Conservation (phyloP, 352 stramenopile species). For the Globisporangium okanoganense region DNA sequence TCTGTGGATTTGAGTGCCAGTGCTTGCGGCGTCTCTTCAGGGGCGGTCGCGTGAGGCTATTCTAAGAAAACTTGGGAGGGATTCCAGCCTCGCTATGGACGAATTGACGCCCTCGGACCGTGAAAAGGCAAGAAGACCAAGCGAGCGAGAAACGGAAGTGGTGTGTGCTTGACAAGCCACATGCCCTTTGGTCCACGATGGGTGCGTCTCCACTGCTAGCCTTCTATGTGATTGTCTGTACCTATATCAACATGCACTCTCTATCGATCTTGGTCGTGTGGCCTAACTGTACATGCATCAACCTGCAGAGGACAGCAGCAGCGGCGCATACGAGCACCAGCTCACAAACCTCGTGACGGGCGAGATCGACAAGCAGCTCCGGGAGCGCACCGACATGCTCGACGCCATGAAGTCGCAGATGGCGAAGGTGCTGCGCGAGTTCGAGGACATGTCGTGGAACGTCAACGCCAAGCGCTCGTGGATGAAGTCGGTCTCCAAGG, state of each 20-base stretch:
- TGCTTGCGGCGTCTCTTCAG: not conserved
- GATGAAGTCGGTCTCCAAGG: constrained; percentile 56
- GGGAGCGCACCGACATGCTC: constrained; percentile 41
- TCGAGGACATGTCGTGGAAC: constrained; percentile 58
- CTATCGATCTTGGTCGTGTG: not conserved
- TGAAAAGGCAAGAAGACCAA: not conserved
- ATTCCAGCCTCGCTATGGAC: not conserved
- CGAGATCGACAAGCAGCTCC: constrained; percentile 59
- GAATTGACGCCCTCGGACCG: not conserved
- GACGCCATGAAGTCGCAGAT: constrained; percentile 68
- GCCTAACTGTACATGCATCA: too few species aligned
- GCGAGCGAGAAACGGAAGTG: not conserved
- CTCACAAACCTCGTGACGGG: constrained; percentile 59
- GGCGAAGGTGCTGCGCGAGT: constrained; percentile 60
- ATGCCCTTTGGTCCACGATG: not conserved
- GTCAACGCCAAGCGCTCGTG: constrained; percentile 59
- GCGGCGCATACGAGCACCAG: constrained; percentile 32
- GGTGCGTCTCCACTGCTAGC: not conserved
- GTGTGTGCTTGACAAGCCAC: not conserved
- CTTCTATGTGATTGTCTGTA: not conserved
- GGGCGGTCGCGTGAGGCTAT: not conserved
- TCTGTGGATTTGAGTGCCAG: not conserved
- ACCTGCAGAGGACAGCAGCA: constrained; percentile 21
- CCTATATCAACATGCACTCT: not conserved
- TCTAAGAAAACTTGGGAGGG: not conserved